A percentile compares a stretch with the other conserved stretches of the same genome.
Conservation (phyloP, 768 basidiomycete genomes). For the Pleurotus ostreatus region DNA sequence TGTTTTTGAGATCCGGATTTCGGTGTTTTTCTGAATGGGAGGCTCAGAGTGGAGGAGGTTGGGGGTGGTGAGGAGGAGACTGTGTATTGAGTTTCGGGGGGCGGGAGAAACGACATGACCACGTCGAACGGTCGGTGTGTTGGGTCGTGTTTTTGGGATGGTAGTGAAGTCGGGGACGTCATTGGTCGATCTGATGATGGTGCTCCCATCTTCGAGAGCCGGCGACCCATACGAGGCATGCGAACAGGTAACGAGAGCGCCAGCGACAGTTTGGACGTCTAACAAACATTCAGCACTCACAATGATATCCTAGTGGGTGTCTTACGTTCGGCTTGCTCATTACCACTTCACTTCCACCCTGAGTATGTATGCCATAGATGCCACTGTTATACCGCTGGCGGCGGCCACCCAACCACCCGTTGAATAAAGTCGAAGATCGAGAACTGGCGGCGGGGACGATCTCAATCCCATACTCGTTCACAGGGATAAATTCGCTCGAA, state of each 20-base stretch:
- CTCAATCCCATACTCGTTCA: constrained; percentile 3
- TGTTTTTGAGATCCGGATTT: background rate
- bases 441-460: background rate
- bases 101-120: background rate
- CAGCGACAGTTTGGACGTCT: constrained; percentile 1
- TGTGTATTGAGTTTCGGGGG: background rate
- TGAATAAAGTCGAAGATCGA: background rate
- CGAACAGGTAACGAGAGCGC: background rate
- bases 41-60: background rate
- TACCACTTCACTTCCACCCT: no score
- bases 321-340: no score
- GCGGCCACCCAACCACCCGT: background rate
- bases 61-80: background rate
- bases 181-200: background rate
- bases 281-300: background rate
- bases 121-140: background rate
- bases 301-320: background rate
- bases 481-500: background rate
- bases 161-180: background rate
- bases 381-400: no score
- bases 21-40: background rate
- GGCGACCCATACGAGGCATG: background rate
- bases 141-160: background rate
- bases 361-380: no score
- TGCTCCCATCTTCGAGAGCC: background rate